Evolutionary conservation across 169 alveolate genomes (phyloP), one percentile per base, ranked within the genome.

Genomic region (Eimeria acervulina): DNA sequence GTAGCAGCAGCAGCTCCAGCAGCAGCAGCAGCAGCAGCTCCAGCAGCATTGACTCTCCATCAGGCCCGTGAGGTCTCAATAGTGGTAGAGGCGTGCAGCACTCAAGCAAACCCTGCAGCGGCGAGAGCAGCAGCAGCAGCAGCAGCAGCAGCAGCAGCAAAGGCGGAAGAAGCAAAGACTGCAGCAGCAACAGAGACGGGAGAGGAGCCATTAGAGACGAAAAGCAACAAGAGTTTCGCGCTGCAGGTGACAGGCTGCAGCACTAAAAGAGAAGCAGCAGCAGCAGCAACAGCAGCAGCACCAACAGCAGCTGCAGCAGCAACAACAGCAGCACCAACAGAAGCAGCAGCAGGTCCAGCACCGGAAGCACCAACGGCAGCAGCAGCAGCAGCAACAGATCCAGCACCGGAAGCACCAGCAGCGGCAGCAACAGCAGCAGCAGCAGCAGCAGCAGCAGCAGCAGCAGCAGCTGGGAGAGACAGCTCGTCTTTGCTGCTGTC

Each of bases 61-160:
- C 44, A 68, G 42, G 7, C 78, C 19, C 78, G 78, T 8, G 78
- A 68, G 21, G 42, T 68, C 15, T 17, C 78, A 68, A 21, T 68
- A 68, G 42, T 68, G 36, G 36, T 68, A 4, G 78, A 68, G 78
- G 78, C 78, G 8, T 31, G 78, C 78, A 26, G 42, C 36, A 68
- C 78, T 31, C 42, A 1, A 26, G 44, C 15, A 13, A 68, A 31
- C 21, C 78, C 36, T 31, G 87, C 87, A 5, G 61, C 52, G 52
- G 28, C 87, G 4, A 74, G 8, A 40, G n/a, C 87, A 74, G 87
- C 87, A 74, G 87, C 87, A 40, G 87, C 21, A 36, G 87, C 87
- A 74, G 31, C 55, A 33, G 28, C 87, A 74, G 55, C 52, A 36
- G 44, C 44, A 36, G 44, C 47, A 2, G n/a, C 31, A 36, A n/a